Percentiles rank a stretch among this genome's conserved stretches.
Evolutionary conservation across 257 asterid species (phyloP).

Genomic region (Nicotiana obtusifolia): DNA sequence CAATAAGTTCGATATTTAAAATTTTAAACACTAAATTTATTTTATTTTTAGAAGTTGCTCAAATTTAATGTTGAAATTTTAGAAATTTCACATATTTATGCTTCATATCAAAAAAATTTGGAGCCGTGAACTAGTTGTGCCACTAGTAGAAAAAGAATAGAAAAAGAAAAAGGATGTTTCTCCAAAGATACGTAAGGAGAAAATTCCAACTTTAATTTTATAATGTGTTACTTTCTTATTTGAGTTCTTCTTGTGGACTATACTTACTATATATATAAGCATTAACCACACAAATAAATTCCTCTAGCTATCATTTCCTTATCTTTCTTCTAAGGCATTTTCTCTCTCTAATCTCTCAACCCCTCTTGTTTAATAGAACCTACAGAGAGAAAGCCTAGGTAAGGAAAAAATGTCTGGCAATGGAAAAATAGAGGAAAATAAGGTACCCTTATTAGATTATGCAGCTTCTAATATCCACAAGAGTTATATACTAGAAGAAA

Average conservation of each 20-base stretch:
- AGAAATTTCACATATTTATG: too few species aligned
- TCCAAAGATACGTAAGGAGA: background rate
- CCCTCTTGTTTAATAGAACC: background rate
- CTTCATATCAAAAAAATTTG: too few species aligned
- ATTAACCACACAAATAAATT: background rate
- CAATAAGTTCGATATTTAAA: too few species aligned
- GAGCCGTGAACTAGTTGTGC: background rate
- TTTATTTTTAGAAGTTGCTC: too few species aligned
- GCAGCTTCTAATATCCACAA: constrained; percentile 3
- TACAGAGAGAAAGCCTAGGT: background rate
- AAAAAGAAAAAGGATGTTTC: background rate
- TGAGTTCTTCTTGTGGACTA: background rate
- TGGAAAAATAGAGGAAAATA: constrained; percentile 20
- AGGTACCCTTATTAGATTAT: constrained; percentile 36
- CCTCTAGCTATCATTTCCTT: background rate
- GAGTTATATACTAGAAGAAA: background rate
- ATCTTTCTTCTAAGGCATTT: background rate
- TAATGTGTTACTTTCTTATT: background rate
- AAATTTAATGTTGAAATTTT: too few species aligned
- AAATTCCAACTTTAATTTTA: background rate
- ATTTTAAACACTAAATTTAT: too few species aligned
- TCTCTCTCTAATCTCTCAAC: background rate
- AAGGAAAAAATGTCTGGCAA: constrained; percentile 24
- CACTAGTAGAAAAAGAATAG: background rate
- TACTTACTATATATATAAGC: background rate